Base-by-base conservation (phyloP, 129 eudicot species). In the Calendula officinalis region DNA sequence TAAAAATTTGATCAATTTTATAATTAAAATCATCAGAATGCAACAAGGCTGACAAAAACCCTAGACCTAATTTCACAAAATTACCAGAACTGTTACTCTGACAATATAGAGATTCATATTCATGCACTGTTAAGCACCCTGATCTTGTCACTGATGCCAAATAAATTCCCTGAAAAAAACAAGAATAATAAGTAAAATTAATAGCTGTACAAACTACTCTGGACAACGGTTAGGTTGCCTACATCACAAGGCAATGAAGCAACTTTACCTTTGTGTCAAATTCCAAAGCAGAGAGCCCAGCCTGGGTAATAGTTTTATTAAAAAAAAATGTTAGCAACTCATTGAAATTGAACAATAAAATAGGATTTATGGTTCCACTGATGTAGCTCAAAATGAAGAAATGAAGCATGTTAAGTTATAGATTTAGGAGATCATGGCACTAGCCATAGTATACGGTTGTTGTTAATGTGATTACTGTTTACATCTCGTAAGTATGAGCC, bases 121-220 rank as follows among this genome's bases (percentile, higher is more conserved):
- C 99, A 68, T 92, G 96, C 72, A 92, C 90, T 8, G 88, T 85
- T 70, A 92, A 80, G 82, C 99, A 92, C 34, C 96, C 96, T 73
- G 81, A 15, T 82, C 78, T 88, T 59, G 96, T 88, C 37, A 75
- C 95, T 5, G 99, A 92, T 68, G 89, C 99, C 77, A 92, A 58
- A 73, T 86, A 92, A 6, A 81, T 76, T 56, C 99, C 99, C 99
- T 92, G 75, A 32, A 46, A 62, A 57, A 67, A 67, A 10, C 9
- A 12, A 51, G 39, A 9, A 35, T 48, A 50, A 50, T 41, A 54
- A 42, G 15, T 34, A 17, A 57, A 33, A 14, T 57, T 13, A 33
- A 13, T n/a, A n/a, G n/a, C n/a, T n/a, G n/a, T n/a, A n/a, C n/a
- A n/a, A n/a, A n/a, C n/a, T n/a, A n/a, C n/a, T n/a, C n/a, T n/a